These are phyloP conservation scores for Botrytis cinerea DNA, from an alignment of 2,329 filamentous ascomycete species.

Conservation along the genomic window DNA sequence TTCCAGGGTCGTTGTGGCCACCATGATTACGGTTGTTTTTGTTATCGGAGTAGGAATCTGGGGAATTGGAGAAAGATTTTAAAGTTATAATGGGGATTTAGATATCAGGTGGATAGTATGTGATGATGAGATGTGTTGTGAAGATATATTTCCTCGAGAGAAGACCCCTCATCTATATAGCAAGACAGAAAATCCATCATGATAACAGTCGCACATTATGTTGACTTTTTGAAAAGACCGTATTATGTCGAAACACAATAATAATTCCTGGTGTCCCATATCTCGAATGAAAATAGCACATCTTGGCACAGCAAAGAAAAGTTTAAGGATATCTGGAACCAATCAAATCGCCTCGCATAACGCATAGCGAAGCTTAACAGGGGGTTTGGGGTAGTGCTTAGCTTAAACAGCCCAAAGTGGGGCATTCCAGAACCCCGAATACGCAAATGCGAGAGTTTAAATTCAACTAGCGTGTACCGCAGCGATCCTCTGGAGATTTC, in stretches of 20 bases:
- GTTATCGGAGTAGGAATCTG: neutral
- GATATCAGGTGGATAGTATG: neutral
- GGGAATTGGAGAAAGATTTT: neutral
- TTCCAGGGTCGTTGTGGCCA: slow-evolving; percentile 14
- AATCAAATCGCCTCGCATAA: neutral
- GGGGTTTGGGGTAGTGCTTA: neutral
- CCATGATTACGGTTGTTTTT: slow-evolving; percentile 3
- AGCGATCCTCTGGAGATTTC: neutral
- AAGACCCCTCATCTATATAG: neutral
- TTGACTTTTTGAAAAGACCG: slow-evolving; percentile 8
- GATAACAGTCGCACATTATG: slow-evolving; percentile 8
- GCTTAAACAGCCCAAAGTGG: neutral
- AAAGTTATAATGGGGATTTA: neutral
- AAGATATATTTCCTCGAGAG: neutral
- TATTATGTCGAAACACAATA: neutral
- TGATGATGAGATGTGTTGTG: neutral
- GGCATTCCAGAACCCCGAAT: neutral
- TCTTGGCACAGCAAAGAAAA: neutral
- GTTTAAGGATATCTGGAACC: neutral
- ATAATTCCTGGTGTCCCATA: neutral
- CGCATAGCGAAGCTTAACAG: neutral
- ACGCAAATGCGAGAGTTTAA: slow-evolving; percentile 17
- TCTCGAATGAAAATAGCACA: neutral
- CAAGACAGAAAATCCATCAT: neutral
- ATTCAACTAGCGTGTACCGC: neutral